Evolutionary conservation across 176 grass and related monocot species (phyloP), one percentile per base, ranked within the genome.

Genomic region (Puya raimondii): DNA sequence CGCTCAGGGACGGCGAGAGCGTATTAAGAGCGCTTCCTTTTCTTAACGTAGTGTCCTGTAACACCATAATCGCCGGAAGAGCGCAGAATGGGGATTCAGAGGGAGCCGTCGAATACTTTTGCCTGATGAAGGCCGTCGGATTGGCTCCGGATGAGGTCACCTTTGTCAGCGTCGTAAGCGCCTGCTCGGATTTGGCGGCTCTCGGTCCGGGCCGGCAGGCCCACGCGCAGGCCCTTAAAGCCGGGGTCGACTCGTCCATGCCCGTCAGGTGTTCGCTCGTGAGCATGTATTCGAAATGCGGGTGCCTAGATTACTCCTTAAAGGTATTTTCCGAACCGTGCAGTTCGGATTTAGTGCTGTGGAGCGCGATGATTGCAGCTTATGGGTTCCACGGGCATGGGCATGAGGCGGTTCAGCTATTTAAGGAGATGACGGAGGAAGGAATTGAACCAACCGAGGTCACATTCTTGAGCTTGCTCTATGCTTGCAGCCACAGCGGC

Each of bases 401-500:
- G 16, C 50, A 80, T 6, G 69, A 78, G 16, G 85, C 79, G 18
- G 72, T 91, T 53, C 47, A 80, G 20, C 57, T 83, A 20, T 91
- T 91, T 53, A 76, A 85, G 78, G 69, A 85, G 48, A 82, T 88
- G 85, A 58, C 80, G 21, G 47, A 54, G 64, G 64, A 15, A 33
- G 75, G 69, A 5, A 77, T 23, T 51, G 61, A 79, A 58, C 84
- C 88, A 51, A 91, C 72, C 74, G 85, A 82, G 54, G 49, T 87
- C 68, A 87, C 88, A 64, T 91, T 91, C 69, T 82, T 91, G 79
- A 65, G 75, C 75, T 74, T 91, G 72, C 68, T 91, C 57, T 87
- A 91, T 79, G 85, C 88, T 72, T 91, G 88, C 81, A 87, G 79
- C 65, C 88, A 87, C 74, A 91, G 84, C 67, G 88, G 84, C 63